Conservation (phyloP, 2,329 filamentous ascomycete species). For the Exophiala spinifera region DNA sequence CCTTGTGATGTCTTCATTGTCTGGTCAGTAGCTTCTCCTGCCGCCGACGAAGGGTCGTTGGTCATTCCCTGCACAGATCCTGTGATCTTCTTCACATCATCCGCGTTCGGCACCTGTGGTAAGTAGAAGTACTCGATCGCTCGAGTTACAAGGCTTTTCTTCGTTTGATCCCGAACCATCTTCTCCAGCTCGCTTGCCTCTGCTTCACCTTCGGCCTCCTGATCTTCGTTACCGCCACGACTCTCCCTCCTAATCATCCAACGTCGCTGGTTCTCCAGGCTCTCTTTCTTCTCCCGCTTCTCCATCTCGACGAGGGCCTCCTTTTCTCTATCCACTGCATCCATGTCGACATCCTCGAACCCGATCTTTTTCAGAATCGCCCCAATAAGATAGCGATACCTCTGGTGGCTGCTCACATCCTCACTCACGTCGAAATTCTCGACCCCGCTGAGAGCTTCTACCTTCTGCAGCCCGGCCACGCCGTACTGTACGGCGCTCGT, state of each 20-base stretch:
- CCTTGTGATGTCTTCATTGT: conserved; percentile 17
- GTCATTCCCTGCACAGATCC: conserved; percentile 17
- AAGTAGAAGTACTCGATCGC: conserved; percentile 31
- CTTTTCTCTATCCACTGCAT: conserved; percentile 44
- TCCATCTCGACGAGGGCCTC: conserved; percentile 40
- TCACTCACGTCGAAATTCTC: conserved; percentile 68
- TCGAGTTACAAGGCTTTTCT: conserved; percentile 30
- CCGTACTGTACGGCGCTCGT: conserved; percentile 78
- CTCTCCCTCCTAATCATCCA: conserved; percentile 26
- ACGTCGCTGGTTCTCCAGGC: conserved; percentile 24
- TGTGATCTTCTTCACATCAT: conserved; percentile 26
- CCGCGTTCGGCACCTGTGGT: conserved; percentile 21
- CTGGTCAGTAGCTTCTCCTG: conserved; percentile 14
- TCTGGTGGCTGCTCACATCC: conserved; percentile 65
- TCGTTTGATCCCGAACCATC: conserved; percentile 28
- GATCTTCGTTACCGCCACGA: conserved; percentile 26
- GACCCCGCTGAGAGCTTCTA: conserved; percentile 51
- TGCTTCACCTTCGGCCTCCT: conserved; percentile 29
- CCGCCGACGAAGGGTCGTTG: conserved; percentile 15
- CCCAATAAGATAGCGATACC: conserved; percentile 66
- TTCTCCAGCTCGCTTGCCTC: conserved; percentile 30
- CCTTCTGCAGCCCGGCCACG: conserved; percentile 75
- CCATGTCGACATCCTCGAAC: conserved; percentile 62
- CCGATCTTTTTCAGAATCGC: conserved; percentile 64
- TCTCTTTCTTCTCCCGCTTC: conserved; percentile 37